Evolutionary conservation across 228 moss, liverwort and hornwort species (phyloP), one percentile per base, ranked within the genome.

Genomic region (Sphagnum magellanicum): DNA sequence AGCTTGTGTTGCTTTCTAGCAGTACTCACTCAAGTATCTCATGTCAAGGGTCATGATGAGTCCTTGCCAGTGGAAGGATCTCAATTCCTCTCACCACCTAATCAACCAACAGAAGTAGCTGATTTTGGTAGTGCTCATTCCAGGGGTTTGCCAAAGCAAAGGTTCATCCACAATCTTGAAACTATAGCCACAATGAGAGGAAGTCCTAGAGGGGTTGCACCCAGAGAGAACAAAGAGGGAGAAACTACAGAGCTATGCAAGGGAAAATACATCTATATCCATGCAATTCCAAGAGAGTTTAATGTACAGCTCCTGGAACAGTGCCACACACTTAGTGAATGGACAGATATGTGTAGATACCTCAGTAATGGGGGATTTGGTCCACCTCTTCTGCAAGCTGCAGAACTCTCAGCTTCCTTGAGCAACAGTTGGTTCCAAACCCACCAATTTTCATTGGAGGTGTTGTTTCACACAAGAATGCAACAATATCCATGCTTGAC

Each of bases 381-480:
- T 12, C 81, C 79, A 8, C 65, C 72, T 0, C 80, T 95, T 78
- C 66, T 47, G 12, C 76, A 81, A 47, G 53, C 64, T 7, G 76
- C 67, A 4, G 78, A 69, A 0, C 67, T 77, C 5, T 89, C 92
- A 72, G 74, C 87, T 5, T 89, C 92, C 74, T 75, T 85, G 1
- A 61, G 71, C 0, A 79, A 73, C 1, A 92, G 89, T 10, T 97
- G 96, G 96, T 83, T 88, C 63, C 69, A 75, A 48, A 97, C 96
- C 0, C 81, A 83, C 60, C 96, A 97, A 71, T 97, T 93, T 66
- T 66, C 77, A 0, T 51, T 85, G 4, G 96, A 96, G 70, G 73
- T 94, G 48, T 86, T 94, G 9, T 92, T 88, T 13, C 94, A 94
- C 69, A 72, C 84, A 69, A 78, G 79, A 58, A 74, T 94, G 68